Percentiles rank a stretch among this genome's conserved stretches.
Conservation (phyloP, 106 monocot genomes). For the Dendrobium catenatum region DNA sequence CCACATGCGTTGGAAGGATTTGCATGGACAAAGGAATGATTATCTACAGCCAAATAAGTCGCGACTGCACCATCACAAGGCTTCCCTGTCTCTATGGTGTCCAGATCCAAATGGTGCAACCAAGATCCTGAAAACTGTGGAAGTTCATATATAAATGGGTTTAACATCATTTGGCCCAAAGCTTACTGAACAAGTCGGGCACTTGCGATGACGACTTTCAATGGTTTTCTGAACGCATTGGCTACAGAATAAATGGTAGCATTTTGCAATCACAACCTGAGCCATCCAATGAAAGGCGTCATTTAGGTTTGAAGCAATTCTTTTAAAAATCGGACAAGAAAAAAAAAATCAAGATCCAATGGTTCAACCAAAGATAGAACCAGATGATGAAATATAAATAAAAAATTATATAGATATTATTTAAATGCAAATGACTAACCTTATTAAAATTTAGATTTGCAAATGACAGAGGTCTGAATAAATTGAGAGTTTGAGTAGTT, state of each 20-base stretch:
- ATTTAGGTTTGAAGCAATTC: background rate
- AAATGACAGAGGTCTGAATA: too few relatives aligned
- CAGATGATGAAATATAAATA: too few relatives aligned
- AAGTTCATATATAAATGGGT: constrained; percentile 70
- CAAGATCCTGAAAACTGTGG: background rate
- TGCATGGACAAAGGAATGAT: background rate
- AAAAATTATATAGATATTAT: too few relatives aligned
- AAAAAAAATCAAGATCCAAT: too few relatives aligned
- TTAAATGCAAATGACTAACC: too few relatives aligned
- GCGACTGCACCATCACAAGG: background rate
- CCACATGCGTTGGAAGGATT: background rate
- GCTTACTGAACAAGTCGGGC: constrained; percentile 59
- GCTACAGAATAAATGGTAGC: constrained; percentile 87
- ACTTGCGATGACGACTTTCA: constrained; percentile 69
- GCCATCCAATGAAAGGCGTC: background rate
- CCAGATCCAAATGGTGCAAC: background rate
- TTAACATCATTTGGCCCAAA: constrained; percentile 92
- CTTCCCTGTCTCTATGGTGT: background rate
- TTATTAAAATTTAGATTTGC: too few relatives aligned
- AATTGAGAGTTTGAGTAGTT: too few relatives aligned
- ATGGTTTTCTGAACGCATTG: constrained; percentile 63
- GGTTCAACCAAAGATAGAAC: too few relatives aligned
- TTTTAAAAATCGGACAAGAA: too few relatives aligned
- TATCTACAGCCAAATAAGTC: background rate
- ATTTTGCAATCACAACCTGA: constrained; percentile 97